A percentile compares a stretch with the other conserved stretches of the same genome.
Evolutionary conservation across 2,329 filamentous ascomycete genomes (phyloP).

Genomic region (Fusarium hostae): DNA sequence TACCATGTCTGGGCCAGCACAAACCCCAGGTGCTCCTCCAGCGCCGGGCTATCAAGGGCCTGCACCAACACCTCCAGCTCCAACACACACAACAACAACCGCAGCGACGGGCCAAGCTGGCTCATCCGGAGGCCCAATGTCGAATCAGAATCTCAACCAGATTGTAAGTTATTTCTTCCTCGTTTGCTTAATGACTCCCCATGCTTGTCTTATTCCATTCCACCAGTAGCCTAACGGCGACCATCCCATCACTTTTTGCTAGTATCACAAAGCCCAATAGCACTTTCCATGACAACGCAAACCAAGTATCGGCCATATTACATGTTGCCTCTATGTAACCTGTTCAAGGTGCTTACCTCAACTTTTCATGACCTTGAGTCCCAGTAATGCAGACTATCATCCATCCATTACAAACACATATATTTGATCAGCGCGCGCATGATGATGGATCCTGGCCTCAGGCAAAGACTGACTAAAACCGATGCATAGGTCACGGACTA

Average conservation of each 20-base stretch:
- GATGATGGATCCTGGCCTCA: not conserved
- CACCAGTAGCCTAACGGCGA: not conserved
- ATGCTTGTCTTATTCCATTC: not conserved
- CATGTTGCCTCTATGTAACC: not conserved
- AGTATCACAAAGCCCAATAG: not conserved
- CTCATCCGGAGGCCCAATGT: conserved; percentile 62
- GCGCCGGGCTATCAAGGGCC: conserved; percentile 48
- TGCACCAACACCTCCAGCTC: conserved; percentile 50
- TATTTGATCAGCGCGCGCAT: not conserved
- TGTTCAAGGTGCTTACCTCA: not conserved
- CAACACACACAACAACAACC: conserved; percentile 37
- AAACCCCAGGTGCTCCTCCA: conserved; percentile 44
- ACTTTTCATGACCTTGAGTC: not conserved
- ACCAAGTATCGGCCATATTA: not conserved
- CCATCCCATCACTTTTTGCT: not conserved
- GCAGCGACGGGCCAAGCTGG: conserved; percentile 47
- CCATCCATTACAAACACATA: not conserved
- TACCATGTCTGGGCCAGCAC: conserved; percentile 51
- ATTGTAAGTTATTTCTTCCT: conserved; percentile 74
- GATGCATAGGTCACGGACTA: conserved; percentile 82
- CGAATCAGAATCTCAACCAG: conserved; percentile 92
- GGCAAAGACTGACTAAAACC: conserved; percentile 17
- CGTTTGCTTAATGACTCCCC: not conserved
- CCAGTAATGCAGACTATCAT: not conserved
- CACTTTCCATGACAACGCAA: not conserved